Evolutionary conservation across 169 alveolate species (phyloP), one percentile per base, ranked within the genome.

Genomic region (Plasmodium chabaudi): DNA sequence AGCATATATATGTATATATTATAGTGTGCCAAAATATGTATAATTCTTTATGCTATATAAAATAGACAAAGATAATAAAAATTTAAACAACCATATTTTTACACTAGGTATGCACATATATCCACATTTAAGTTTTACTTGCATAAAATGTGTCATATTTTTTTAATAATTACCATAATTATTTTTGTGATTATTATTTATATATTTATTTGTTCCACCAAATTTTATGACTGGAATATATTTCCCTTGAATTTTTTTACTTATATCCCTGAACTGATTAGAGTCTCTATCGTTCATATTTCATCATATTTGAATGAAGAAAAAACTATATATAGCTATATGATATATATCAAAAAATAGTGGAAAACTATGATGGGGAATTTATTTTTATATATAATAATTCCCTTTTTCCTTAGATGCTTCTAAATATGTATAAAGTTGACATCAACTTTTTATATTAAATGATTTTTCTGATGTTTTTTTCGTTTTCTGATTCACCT

Each of bases 181-280:
- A 77, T 77, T 77, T 63, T 64, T 63, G 75, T 77, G 61, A 77
- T 57, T 51, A n/a, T 51, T 77, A 49, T 77, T 86, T 61, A 69
- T 86, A 68, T 69, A 86, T 39, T 68, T 86, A 27, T 69, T 86
- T 17, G 91, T 42, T 27, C 91, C 91, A 53, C 91, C 91, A 63
- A 86, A 86, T 51, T 86, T 86, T 15, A 86, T 39, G n/a, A 86
- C 87, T 10, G 91, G 91, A 51, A 59, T 19, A 51, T 86, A 86
- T 61, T 70, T 70, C 39, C 91, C 91, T 19, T 70, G 67, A 2
- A 86, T 72, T 53, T 34, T 57, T 23, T 86, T 75, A 49, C 87
- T 70, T 46, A 70, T 47, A 72, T 86, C 53, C 69, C 87, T 86
- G 67, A 79, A 79, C 53, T 67, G 65, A 19, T 79, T 55, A 55